Evolutionary conservation across 2,329 filamentous ascomycete genomes (phyloP), one percentile per base, ranked within the genome.

Genomic region (Plectosphaerella sp.): DNA sequence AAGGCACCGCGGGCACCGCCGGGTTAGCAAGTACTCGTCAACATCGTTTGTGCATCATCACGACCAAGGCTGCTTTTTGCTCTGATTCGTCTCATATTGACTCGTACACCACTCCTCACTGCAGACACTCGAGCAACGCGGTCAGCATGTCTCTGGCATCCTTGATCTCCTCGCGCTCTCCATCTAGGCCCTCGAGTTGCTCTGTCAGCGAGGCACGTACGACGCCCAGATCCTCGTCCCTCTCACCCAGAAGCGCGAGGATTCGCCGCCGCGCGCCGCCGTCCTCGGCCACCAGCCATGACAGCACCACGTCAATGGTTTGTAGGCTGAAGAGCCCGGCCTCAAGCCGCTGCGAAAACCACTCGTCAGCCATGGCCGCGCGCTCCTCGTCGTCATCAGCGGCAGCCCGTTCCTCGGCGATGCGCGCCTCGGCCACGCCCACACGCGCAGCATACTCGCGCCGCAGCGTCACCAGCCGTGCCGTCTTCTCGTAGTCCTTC

Each of bases 241-340:
- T 77, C 54, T 90, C 86, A 1, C 79, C 82, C 41, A 97, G 71
- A 4, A 88, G 69, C 20, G 76, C 71, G 48, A 76, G 69, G 33
- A 96, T 83, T 61, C 78, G 87, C 52, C 72, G 75, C 60, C 78
- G 82, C 1, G 90, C 89, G 0, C 89, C 91, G 35, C 77, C 77
- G 62, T 99, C 94, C 70, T 99, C 94, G 1, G 92, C 94, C 8
- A 91, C 79, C 33, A 97, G 77, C 94, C 94, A 99, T 12, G 92
- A 89, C 28, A 99, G 70, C 28, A 94, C 83, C 1, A 91, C 80
- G 72, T 97, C 93, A 45, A 94, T 82, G 3, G 83, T 88, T 72
- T 96, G 91, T 51, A 97, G 70, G 24, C 83, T 87, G 66, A 89
- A 96, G 6, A 97, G 72, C 0, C 94, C 94, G 0, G 89, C 91